Conservation (phyloP, 2,329 filamentous ascomycete species). For the Plenodomus biglobosus region DNA sequence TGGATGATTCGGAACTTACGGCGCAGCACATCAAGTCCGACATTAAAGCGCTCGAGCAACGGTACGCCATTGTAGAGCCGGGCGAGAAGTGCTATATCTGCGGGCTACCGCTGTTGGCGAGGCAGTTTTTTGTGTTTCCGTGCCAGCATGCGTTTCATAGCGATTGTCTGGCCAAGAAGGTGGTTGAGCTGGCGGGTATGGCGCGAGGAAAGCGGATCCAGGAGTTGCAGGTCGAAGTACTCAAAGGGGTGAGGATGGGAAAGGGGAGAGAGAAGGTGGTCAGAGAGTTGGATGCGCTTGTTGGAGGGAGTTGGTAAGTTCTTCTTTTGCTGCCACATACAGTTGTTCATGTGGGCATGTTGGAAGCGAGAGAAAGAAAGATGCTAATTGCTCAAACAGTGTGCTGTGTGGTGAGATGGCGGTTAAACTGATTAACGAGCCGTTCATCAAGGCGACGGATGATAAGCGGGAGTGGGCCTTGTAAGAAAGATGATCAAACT, state of each 20-base stretch:
- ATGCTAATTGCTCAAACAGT: too few relatives aligned
- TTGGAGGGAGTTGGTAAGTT: constrained; percentile 82
- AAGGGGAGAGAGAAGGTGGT: constrained; percentile 78
- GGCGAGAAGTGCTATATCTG: constrained; percentile 94
- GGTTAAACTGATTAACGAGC: constrained; percentile 91
- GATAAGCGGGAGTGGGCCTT: constrained; percentile 77
- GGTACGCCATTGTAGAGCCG: constrained; percentile 95
- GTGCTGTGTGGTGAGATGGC: constrained; percentile 94
- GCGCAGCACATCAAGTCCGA: constrained; percentile 89
- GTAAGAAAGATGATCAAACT: too few relatives aligned
- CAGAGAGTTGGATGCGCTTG: constrained; percentile 84
- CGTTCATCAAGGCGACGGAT: constrained; percentile 76
- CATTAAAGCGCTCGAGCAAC: constrained; percentile 79
- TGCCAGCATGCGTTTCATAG: constrained; percentile 98
- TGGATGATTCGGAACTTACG: constrained; percentile 91
- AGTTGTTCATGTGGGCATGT: too few relatives aligned
- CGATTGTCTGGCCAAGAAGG: constrained; percentile 84
- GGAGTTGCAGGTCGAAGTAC: constrained; percentile 82
- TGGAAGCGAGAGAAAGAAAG: too few relatives aligned
- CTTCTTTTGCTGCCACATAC: too few relatives aligned
- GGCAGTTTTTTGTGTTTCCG: constrained; percentile 97
- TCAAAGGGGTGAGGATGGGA: constrained; percentile 70
- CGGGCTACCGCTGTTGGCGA: constrained; percentile 77
- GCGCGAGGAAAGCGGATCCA: constrained; percentile 77
- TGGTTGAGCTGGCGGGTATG: constrained; percentile 77